Base-by-base conservation (phyloP, 306 rosid genomes). In the Fragaria iinumae region DNA sequence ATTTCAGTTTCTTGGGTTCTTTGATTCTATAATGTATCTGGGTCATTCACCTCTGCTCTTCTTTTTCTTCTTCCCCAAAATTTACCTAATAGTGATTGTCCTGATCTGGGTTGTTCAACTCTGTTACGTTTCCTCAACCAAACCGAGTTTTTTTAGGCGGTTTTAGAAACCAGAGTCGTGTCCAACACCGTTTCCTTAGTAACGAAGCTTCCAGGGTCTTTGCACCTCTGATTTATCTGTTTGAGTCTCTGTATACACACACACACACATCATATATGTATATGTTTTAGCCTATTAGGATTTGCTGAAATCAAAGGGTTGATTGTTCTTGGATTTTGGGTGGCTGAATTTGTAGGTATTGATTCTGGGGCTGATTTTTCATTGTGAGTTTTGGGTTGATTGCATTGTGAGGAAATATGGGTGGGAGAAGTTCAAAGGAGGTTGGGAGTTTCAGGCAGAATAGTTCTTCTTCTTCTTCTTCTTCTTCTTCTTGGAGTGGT, bases 351-450 rank as follows among this genome's bases (percentile, higher is more conserved):
- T 69, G 34, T 56, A n/a, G 80, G 69, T 67, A 8, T 38, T 17
- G 39, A 72, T 71, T 12, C 41, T 41, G 59, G 53, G 36, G 32
- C 67, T 77, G 43, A n/a, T 45, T 69, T 12, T 48, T 41, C 77
- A 41, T 86, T 69, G 69, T 11, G n/a, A 41, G 76, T 11, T 48
- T 41, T 64, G 60, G 44, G 41, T 74, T 74, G 29, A n/a, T 45
- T 69, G 71, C 77, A 41, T 84, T 69, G 67, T 11, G 20, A 36
- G 79, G 80, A 11, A 13, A 29, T 27, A 94, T 95, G 97, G 97
- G 97, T 74, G 88, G 87, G 11, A 76, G 62, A 53, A 92, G 76
- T 87, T 95, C 99, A 10, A 90, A 79, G 69, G 96, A 79, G 81
- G 86, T 18, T 3, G 1, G 66, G 36, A 83, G 71, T 81, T 72